Base-by-base conservation (phyloP, 2,329 filamentous ascomycete genomes). In the Aspergillus ruber region DNA sequence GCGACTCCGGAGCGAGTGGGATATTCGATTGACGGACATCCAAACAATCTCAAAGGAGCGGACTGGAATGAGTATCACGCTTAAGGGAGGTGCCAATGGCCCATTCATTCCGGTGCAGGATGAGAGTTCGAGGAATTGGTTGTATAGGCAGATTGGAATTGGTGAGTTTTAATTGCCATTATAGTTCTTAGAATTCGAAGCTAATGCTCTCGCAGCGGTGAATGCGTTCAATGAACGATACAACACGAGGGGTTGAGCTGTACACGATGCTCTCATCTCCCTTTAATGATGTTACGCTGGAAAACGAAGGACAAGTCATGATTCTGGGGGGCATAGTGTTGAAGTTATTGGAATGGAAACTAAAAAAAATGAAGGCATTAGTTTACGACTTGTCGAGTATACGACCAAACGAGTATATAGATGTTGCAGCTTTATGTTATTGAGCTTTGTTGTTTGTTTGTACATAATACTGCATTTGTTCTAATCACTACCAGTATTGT, bases 41-140 rank as follows among this genome's bases (percentile, higher is more conserved):
- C 90, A 97, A 75, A 97, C 90, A 0, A 97, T 98, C 55, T 87
- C 85, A 41, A 98, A 97, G 74, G 94, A 98, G 76, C 78, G 93
- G 45, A 98, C 93, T 0, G 94, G 93, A 0, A 83, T 98, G 71
- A 90, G 88, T 56, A 81, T 98, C 52, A 85, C 87, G 42, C 73
- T 97, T 55, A 86, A 95, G 57, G 91, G 90, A 9, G 91, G 90
- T 3, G 88, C 85, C 2, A 95, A 95, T 64, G 93, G 93, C 0
- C 93, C 93, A 2, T 98, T 97, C 63, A 84, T 98, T 6, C 93
- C 93, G 0, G 86, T 97, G 5, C 85, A 83, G n/a, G 90, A 95
- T 60, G 91, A 96, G 68, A 87, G 84, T 50, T 74, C 74, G 42
- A 70, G 82, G 61, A 84, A 85, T 61, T 85, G 81, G 81, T 68